Conservation (phyloP, 306 rosid genomes). For the Acacia confusa region DNA sequence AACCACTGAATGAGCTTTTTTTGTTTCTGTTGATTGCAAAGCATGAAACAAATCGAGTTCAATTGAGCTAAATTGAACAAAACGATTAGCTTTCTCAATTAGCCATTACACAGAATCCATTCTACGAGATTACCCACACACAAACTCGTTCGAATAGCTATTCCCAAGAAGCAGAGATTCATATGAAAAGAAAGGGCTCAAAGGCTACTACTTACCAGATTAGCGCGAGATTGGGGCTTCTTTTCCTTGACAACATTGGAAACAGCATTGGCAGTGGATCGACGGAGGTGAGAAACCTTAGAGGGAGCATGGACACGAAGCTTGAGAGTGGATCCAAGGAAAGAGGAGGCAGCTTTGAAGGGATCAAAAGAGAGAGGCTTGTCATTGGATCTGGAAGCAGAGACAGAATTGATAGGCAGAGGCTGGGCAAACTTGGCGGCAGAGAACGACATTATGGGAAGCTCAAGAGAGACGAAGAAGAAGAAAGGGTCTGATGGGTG, state of each 20-base stretch:
- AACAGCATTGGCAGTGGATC: conserved; percentile 62
- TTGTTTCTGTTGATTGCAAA: neutral
- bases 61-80: conserved; percentile 11
- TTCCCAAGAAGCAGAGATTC: neutral
- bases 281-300: conserved; percentile 39
- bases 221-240: conserved; percentile 50
- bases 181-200: neutral
- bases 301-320: conserved; percentile 49
- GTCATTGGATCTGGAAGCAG: conserved; percentile 75
- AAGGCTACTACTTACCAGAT: conserved; percentile 45
- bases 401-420: conserved; percentile 47
- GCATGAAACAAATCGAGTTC: neutral
- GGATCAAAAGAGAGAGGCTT: conserved; percentile 48
- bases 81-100: neutral
- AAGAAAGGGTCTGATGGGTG: neutral
- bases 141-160: neutral
- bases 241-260: conserved; percentile 69
- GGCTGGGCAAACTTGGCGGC: conserved; percentile 59
- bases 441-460: conserved; percentile 63
- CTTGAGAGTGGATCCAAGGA: conserved; percentile 68
- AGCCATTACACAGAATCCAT: conserved; percentile 1
- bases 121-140: neutral
- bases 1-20: neutral
- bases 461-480: neutral
- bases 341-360: conserved; percentile 43